Evolutionary conservation across 1,139 yeast species (phyloP).

Genomic region (Geotrichum reessii): DNA sequence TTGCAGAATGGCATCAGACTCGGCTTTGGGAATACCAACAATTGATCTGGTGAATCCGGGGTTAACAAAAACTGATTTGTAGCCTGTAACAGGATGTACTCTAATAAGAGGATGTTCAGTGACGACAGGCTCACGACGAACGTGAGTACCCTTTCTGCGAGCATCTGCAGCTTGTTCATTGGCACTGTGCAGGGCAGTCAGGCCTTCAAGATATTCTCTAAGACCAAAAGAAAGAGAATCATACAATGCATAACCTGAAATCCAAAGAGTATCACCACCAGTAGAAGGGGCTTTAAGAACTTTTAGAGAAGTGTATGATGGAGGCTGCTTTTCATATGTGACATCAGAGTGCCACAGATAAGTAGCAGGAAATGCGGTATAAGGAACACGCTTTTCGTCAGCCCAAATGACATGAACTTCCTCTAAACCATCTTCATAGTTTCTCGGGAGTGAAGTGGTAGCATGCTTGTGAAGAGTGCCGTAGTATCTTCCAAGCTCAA

Average conservation of each 20-base stretch:
- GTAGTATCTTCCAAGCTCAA: slow-evolving; percentile 56
- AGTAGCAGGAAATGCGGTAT: slow-evolving; percentile 26
- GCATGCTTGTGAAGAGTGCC: slow-evolving; percentile 72
- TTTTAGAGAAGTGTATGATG: slow-evolving; percentile 58
- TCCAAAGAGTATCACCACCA: slow-evolving; percentile 74
- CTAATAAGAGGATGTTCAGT: slow-evolving; percentile 63
- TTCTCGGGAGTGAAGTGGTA: slow-evolving; percentile 62
- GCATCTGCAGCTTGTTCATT: slow-evolving; percentile 61
- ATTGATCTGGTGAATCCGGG: slow-evolving; percentile 58
- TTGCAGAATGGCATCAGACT: slow-evolving; percentile 51
- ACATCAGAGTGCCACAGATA: slow-evolving; percentile 62
- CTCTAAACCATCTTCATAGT: slow-evolving; percentile 31
- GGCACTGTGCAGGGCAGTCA: slow-evolving; percentile 63
- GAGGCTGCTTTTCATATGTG: slow-evolving; percentile 65
- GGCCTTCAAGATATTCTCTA: slow-evolving; percentile 49
- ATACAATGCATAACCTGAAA: slow-evolving; percentile 61
- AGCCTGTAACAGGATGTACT: slow-evolving; percentile 61
- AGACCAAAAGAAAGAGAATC: slow-evolving; percentile 60
- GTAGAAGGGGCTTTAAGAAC: slow-evolving; percentile 55
- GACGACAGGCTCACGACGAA: slow-evolving; percentile 56
- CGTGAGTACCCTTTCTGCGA: slow-evolving; percentile 50
- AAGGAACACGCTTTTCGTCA: slow-evolving; percentile 30
- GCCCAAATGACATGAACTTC: slow-evolving; percentile 57
- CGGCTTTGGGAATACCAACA: slow-evolving; percentile 60
- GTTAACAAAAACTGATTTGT: slow-evolving; percentile 54